These are phyloP conservation scores for Saccharomycopsis crataegensis DNA, from an alignment of 1,139 yeast genomes.

Conservation along the genomic window DNA sequence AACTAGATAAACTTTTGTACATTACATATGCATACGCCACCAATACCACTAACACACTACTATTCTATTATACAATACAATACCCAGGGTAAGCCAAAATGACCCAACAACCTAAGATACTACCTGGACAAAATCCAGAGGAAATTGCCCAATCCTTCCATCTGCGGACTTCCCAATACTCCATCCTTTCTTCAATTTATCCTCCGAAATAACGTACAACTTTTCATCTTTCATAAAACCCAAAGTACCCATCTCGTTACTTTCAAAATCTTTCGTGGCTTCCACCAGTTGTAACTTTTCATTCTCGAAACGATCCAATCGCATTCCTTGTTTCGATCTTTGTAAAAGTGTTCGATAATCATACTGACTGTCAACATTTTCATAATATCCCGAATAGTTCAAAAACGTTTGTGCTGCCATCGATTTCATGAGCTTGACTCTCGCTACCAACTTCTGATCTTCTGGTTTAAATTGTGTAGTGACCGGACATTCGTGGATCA, in stretches of 20 bases:
- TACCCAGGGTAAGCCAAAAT: too few relatives aligned
- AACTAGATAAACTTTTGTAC: too few relatives aligned
- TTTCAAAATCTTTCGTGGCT: conserved; percentile 3
- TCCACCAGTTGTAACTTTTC: not conserved
- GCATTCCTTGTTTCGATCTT: not conserved
- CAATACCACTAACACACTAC: too few relatives aligned
- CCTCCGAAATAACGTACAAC: not conserved
- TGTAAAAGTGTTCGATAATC: conserved; percentile 11
- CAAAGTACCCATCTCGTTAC: conserved; percentile 9
- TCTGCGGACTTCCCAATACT: conserved; percentile 13
- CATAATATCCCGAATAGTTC: not conserved
- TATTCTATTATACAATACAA: too few relatives aligned
- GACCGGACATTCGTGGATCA: conserved; percentile 8
- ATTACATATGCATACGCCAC: too few relatives aligned
- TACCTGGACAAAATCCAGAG: conserved; percentile 1
- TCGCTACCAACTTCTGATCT: conserved; percentile 1
- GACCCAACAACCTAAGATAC: too few relatives aligned
- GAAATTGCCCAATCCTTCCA: conserved; percentile 17
- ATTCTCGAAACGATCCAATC: not conserved
- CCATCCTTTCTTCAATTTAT: not conserved
- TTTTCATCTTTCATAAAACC: conserved; percentile 10
- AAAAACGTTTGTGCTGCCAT: conserved; percentile 9
- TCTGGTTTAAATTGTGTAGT: conserved; percentile 3
- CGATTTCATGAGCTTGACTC: conserved; percentile 1
- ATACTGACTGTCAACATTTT: not conserved